Base-by-base conservation (phyloP, 768 basidiomycete genomes). In the Leccinum broughii region DNA sequence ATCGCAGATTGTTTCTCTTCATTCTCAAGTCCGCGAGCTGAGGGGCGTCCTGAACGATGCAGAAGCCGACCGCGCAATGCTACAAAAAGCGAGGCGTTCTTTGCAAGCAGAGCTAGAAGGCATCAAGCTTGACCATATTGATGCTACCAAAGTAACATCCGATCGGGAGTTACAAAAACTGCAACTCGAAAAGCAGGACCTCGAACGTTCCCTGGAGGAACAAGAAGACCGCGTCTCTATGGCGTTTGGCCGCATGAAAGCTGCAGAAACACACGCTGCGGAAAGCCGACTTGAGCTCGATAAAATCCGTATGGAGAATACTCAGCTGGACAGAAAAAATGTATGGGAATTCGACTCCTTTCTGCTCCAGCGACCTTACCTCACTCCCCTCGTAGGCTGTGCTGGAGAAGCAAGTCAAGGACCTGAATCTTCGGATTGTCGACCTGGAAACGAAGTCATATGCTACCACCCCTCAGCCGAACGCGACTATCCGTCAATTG, bases 11-110 rank as follows among this genome's bases (percentile, higher is more conserved):
- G 88, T 91, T 30, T 82, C 88, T 3, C 80, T 93, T 15, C 90
- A 93, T 67, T 90, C 90, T 1, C 92, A 94, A 80, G 90, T 92
- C 56, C 86, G 90, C 46, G 90, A 94, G 67, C 79, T 95, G 30
- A 86, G 92, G 8, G 77, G 82, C 26, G 89, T 93, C 15, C 76
- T 95, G 62, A 90, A 93, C 67, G 93, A 94, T 60, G 90, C 90
- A 4, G 93, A 94, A 70, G 85, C 90, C 3, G 92, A 93, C 64
- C 82, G 92, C 2, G 78, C 85, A 8, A 79, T 92, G 59, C 78
- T 93, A 52, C 90, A 91, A 72, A 92, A 91, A 70, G 92, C 92
- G 20, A 85, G 92, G 17, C 85, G 89, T 11, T 84, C 89, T 1
- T 74, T 94, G 32, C 92, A 93, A 66, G 84, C 88, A 6, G 90